Base-by-base conservation (phyloP, 1,284 basidiomycete genomes). In the Ceratobasidium sp. region DNA sequence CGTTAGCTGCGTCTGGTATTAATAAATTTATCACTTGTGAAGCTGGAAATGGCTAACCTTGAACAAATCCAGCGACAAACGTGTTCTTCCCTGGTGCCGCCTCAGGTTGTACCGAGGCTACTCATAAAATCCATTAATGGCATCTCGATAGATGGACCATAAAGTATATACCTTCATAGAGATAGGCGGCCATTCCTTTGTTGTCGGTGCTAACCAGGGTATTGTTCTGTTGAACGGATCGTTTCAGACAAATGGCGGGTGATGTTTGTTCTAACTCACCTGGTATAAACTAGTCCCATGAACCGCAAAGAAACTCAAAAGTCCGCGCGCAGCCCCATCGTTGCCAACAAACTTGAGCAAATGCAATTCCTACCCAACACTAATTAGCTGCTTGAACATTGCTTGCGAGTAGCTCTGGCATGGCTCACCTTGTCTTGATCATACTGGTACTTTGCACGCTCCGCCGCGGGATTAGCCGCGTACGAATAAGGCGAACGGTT, bases 241-340 rank as follows among this genome's bases (percentile, higher is more conserved):
- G 14, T 16, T 11, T 52, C 16, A 7, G 16, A 52, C 11, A 8
- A 13, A 16, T 30, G 13, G 35, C 21, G 30, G 49, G 18, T 6
- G 38, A 23, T 26, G 32, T 28, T 44, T 18, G 54, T 63, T 58
- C 18, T 1, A n/a, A 78, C 80, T 43, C 75, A 91, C 90, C 82
- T 89, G 84, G 76, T 93, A 92, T 16, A 93, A 76, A 78, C 89
- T 91, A 18, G 91, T 93, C 2, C 92, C 91, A 81, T 94, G 93
- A 0, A 94, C 92, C 0, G 91, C 84, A 79, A 90, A 94, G 83
- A 93, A 93, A 78, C 87, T 89, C 76, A 92, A 78, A 77, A 93
- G 85, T 0, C 91, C 91, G 52, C 88, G 82, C 16, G 87, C 83
- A 47, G 83, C 85, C 30, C 90, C 90, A 72, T 79, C 81, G 1